These are phyloP conservation scores for Chamaecyparis obtusa DNA, from an alignment of 75 land plant genomes.

Conservation along the genomic window DNA sequence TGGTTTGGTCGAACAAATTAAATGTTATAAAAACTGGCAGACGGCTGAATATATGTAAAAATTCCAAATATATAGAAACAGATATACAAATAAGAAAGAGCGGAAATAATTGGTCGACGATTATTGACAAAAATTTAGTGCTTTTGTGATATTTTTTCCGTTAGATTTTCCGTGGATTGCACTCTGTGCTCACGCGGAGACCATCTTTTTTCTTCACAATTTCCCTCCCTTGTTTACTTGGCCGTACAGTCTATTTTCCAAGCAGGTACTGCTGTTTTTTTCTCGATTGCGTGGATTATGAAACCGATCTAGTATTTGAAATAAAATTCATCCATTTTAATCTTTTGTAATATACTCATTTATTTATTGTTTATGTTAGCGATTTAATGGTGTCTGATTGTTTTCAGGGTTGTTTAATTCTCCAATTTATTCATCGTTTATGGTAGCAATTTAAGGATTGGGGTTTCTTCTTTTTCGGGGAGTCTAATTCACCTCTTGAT, in stretches of 20 bases:
- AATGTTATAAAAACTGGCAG: too few relatives aligned
- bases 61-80: too few relatives aligned
- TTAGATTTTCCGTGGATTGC: not conserved
- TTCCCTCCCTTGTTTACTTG: not conserved
- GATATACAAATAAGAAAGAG: too few relatives aligned
- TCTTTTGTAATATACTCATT: not conserved
- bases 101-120: too few relatives aligned
- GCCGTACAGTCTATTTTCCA: not conserved
- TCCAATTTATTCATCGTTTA: not conserved
- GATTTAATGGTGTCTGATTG: not conserved
- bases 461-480: not conserved
- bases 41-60: too few relatives aligned
- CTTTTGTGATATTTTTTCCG: too few relatives aligned
- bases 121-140: too few relatives aligned
- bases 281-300: not conserved
- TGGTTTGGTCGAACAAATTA: too few relatives aligned
- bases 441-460: not conserved
- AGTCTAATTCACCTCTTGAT: too few relatives aligned
- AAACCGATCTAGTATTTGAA: not conserved
- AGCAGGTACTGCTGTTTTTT: not conserved
- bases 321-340: not conserved
- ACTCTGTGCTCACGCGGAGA: not conserved
- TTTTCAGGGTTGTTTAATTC: not conserved
- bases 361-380: not conserved
- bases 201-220: not conserved